These are phyloP conservation scores for Ophiosphaerella herpotricha DNA, from an alignment of 2,329 filamentous ascomycete genomes.

Conservation along the genomic window DNA sequence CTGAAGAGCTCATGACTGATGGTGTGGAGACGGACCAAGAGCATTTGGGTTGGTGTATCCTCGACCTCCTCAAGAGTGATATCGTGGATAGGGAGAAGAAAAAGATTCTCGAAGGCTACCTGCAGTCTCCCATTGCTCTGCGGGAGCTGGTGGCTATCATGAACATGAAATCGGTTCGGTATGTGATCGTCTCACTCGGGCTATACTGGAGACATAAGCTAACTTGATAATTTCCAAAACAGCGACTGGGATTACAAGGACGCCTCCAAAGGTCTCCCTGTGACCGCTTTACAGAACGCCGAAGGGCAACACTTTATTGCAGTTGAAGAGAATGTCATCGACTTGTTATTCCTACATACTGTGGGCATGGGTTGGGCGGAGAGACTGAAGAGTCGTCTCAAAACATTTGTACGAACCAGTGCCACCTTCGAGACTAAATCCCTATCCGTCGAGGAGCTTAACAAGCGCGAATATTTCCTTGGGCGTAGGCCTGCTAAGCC, in stretches of 20 bases:
- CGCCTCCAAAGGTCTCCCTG: slow-evolving; percentile 23
- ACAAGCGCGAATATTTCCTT: slow-evolving; percentile 29
- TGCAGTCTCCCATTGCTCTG: slow-evolving; percentile 26
- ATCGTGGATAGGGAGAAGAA: slow-evolving; percentile 57
- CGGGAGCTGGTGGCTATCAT: slow-evolving; percentile 29
- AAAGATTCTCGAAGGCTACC: slow-evolving; percentile 28
- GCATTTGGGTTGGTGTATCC: slow-evolving; percentile 53
- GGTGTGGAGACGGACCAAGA: slow-evolving; percentile 46
- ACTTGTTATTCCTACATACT: slow-evolving; percentile 34
- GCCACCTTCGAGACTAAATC: slow-evolving; percentile 5
- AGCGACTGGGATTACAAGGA: slow-evolving; percentile 32
- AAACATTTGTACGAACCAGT: not conserved
- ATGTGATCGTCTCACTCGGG: too few species aligned
- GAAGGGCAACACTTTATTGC: slow-evolving; percentile 30
- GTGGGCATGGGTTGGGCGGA: slow-evolving; percentile 26
- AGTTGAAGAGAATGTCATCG: slow-evolving; percentile 33
- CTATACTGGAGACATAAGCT: too few species aligned
- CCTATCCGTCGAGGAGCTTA: slow-evolving; percentile 7
- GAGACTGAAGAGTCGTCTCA: slow-evolving; percentile 22
- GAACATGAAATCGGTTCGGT: slow-evolving; percentile 27
- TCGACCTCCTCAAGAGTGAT: slow-evolving; percentile 55
- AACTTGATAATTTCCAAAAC: too few species aligned
- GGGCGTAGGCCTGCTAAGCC: slow-evolving; percentile 1
- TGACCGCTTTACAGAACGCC: slow-evolving; percentile 23
- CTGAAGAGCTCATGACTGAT: slow-evolving; percentile 15